These are phyloP conservation scores for Lachnellula cervina DNA, from an alignment of 2,329 filamentous ascomycete genomes.

Conservation along the genomic window DNA sequence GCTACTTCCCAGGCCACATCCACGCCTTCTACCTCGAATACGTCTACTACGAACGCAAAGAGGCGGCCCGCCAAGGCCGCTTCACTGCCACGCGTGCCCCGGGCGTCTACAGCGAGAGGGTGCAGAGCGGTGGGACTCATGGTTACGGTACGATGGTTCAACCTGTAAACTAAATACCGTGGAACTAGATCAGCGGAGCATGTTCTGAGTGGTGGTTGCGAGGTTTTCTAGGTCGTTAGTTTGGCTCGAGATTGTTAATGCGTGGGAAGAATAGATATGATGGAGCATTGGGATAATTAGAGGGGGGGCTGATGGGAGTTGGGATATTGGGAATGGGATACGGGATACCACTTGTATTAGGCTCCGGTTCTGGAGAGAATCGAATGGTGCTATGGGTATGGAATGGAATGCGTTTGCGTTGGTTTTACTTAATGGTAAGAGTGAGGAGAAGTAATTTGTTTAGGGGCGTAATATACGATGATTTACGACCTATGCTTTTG, in stretches of 20 bases:
- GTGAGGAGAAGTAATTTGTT: no score
- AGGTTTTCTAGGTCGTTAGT: slow-evolving; percentile 2
- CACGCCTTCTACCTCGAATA: slow-evolving; percentile 52
- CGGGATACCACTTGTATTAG: background rate
- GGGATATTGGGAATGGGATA: background rate
- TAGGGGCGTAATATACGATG: no score
- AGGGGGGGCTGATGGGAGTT: no score
- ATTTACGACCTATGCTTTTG: no score
- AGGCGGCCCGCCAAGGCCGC: slow-evolving; percentile 55
- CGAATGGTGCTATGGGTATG: background rate
- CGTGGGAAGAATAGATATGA: background rate
- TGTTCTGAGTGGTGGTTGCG: slow-evolving; percentile 23
- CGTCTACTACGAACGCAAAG: slow-evolving; percentile 71
- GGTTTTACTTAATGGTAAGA: background rate
- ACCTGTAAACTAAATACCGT: slow-evolving; percentile 10
- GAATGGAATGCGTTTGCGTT: background rate
- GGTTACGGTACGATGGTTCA: slow-evolving; percentile 48
- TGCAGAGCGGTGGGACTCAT: slow-evolving; percentile 69
- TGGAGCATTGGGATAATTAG: background rate
- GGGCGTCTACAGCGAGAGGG: slow-evolving; percentile 65
- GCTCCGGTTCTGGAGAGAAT: background rate
- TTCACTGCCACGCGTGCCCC: slow-evolving; percentile 53
- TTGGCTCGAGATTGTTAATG: background rate
- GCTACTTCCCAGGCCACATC: slow-evolving; percentile 32
- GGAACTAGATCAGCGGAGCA: background rate